Conservation (phyloP, 805 yeast genomes). For the Candida nemodendra region DNA sequence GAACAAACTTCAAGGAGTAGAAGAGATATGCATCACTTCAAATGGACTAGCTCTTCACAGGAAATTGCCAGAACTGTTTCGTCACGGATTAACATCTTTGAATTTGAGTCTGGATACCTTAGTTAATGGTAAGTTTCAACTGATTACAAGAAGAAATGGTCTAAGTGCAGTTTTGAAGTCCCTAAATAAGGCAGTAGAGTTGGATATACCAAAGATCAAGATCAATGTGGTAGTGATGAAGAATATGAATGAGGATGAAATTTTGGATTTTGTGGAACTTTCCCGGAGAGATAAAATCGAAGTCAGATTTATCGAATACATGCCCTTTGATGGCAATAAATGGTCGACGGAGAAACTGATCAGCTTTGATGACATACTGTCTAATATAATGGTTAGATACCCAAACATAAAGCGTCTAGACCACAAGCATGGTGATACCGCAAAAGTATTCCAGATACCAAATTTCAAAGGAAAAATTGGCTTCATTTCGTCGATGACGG, state of each 20-base stretch:
- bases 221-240: conserved; percentile 51
- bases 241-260: conserved; percentile 50
- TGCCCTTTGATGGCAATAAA: conserved; percentile 58
- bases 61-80: conserved; percentile 41
- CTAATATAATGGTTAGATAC: conserved; percentile 31
- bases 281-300: conserved; percentile 41
- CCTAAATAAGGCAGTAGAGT: conserved; percentile 41
- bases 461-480: conserved; percentile 47
- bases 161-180: conserved; percentile 43
- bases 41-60: conserved; percentile 52
- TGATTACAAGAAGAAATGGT: conserved; percentile 53
- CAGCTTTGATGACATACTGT: conserved; percentile 43
- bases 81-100: conserved; percentile 45
- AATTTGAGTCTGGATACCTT: conserved; percentile 51
- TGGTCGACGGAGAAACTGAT: conserved; percentile 48
- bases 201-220: conserved; percentile 46
- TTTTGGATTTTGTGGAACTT: conserved; percentile 44
- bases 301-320: conserved; percentile 54
- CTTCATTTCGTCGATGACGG: conserved; percentile 56
- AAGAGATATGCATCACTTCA: conserved; percentile 50
- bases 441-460: conserved; percentile 43
- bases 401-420: conserved; percentile 25
- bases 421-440: conserved; percentile 46
- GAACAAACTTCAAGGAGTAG: conserved; percentile 39
- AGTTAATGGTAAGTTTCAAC: conserved; percentile 47